phyloP scores from a whole-genome alignment of 2,329 filamentous ascomycete genomes.

The Fusarium concolor region DNA sequence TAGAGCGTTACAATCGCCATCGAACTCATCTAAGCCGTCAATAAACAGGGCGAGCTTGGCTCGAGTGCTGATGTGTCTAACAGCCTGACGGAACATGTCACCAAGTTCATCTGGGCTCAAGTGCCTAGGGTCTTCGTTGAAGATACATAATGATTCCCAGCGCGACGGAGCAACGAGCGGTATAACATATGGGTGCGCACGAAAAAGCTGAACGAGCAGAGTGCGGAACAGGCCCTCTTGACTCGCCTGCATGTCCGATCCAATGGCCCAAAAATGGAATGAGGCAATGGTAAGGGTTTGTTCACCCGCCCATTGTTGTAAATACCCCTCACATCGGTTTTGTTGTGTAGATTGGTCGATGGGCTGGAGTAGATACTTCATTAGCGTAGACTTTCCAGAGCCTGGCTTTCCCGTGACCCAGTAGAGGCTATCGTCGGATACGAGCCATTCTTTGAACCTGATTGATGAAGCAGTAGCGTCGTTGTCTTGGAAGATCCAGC shows the following conservation, averaged over 20 bases:
- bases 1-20: not conserved
- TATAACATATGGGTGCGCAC: not conserved
- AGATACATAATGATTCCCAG: slow-evolving; percentile 23
- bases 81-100: not conserved
- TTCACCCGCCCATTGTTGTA: not conserved
- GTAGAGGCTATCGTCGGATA: not conserved
- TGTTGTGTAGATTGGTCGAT: accelerated
- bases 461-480: not conserved
- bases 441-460: slow-evolving; percentile 18
- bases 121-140: not conserved
- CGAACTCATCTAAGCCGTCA: slow-evolving; percentile 21
- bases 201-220: slow-evolving; percentile 10
- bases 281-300: not conserved
- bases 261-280: slow-evolving; percentile 34
- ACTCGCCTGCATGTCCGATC: not conserved
- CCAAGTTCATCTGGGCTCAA: not conserved
- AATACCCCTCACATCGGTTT: not conserved
- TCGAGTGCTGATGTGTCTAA: not conserved
- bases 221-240: slow-evolving; percentile 9
- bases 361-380: slow-evolving; percentile 17
- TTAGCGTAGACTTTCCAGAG: slow-evolving; percentile 11
- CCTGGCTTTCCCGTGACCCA: slow-evolving; percentile 33
- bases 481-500: slow-evolving; percentile 6
- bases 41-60: slow-evolving; percentile 9
- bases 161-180: not conserved